A percentile compares a stretch with the other conserved stretches of the same genome.
Conservation (phyloP, 352 stramenopile species). For the Paralagenidium karlingii region DNA sequence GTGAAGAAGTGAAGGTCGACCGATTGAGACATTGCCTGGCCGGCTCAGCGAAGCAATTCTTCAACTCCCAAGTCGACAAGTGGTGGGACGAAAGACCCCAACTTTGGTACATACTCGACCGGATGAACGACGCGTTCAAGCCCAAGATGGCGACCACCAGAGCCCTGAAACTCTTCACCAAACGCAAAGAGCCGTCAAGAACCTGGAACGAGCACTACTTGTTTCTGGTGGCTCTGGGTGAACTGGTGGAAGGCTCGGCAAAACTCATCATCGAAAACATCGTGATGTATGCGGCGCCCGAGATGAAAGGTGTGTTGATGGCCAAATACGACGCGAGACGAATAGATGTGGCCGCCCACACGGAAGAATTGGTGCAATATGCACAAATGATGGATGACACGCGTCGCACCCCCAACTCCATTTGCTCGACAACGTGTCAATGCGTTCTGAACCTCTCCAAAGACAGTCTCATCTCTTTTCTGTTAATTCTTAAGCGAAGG, state of each 20-base stretch:
- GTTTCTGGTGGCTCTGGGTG: not conserved
- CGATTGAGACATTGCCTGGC: not conserved
- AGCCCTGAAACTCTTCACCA: not conserved
- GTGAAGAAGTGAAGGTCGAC: slow-evolving; percentile 3
- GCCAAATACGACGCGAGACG: not conserved
- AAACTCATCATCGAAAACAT: slow-evolving; percentile 9
- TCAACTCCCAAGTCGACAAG: not conserved
- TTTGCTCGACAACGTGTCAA: no score
- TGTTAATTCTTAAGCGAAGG: no score
- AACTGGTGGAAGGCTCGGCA: not conserved
- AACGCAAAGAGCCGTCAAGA: not conserved
- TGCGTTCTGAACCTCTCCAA: no score
- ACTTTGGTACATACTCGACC: not conserved
- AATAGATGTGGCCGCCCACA: not conserved
- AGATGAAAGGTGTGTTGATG: slow-evolving; percentile 5
- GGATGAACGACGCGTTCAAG: not conserved
- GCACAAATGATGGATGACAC: no score
- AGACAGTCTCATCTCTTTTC: no score
- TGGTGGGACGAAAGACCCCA: not conserved
- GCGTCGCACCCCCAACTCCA: no score
- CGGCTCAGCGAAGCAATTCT: not conserved
- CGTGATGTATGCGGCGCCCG: slow-evolving; percentile 5
- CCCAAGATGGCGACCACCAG: not conserved
- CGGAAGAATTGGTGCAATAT: slow-evolving; percentile 3
- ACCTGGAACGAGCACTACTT: not conserved